Conservation (phyloP, 1,284 basidiomycete species). For the Agroathelia rolfsii region DNA sequence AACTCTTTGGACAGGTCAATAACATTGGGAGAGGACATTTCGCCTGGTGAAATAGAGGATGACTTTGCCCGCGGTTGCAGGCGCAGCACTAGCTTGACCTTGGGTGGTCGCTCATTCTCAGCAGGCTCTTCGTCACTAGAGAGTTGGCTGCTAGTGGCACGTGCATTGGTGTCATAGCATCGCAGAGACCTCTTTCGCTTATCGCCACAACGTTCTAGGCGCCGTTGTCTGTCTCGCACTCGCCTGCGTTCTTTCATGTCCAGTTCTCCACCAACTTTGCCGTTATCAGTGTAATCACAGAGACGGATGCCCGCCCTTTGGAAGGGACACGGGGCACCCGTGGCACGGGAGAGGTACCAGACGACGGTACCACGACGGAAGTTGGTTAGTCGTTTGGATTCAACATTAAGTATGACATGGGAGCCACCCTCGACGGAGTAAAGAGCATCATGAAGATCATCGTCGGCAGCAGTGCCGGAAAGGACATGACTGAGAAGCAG, state of each 20-base stretch:
- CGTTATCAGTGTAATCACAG: constrained; percentile 51
- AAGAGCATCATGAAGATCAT: constrained; percentile 61
- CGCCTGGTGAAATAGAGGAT: constrained; percentile 18
- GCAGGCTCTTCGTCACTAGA: constrained; percentile 32
- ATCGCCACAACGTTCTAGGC: constrained; percentile 41
- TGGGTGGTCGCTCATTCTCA: constrained; percentile 43
- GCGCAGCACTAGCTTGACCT: constrained; percentile 57
- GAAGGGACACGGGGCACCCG: constrained; percentile 67
- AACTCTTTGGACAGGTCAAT: constrained; percentile 33
- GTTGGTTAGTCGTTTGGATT: constrained; percentile 50
- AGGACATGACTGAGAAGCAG: constrained; percentile 61
- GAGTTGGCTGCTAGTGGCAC: constrained; percentile 46
- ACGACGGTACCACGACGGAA: constrained; percentile 69
- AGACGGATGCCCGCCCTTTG: constrained; percentile 57
- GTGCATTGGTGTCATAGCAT: too few species aligned
- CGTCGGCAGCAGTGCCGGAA: constrained; percentile 60
- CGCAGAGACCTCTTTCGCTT: too few species aligned
- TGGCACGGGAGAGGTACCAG: constrained; percentile 67
- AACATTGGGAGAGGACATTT: constrained; percentile 21
- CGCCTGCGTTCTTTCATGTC: constrained; percentile 27
- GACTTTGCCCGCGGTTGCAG: constrained; percentile 38
- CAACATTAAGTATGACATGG: constrained; percentile 33
- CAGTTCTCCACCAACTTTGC: constrained; percentile 36
- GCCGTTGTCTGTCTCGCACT: constrained; percentile 27
- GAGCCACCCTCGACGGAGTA: constrained; percentile 62